Conservation (phyloP, 305 asterid species). For the Fraxinus angustifolia region DNA sequence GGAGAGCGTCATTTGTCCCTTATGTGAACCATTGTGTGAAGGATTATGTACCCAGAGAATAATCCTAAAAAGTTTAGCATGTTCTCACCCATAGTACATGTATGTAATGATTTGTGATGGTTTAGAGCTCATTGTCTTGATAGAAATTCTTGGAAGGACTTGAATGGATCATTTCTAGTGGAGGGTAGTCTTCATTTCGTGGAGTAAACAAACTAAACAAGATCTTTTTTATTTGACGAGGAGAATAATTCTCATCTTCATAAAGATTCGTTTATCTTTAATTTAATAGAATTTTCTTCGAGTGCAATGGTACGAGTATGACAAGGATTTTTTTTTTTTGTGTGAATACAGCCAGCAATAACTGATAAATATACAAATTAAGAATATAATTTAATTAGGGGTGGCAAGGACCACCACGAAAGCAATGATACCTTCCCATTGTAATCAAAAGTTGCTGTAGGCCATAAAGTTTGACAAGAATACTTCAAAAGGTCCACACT, state of each 20-base stretch:
- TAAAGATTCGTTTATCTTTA: not conserved
- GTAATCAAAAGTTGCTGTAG: conserved; percentile 14
- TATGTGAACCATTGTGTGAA: too few species aligned
- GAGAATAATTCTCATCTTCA: not conserved
- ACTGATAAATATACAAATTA: not conserved
- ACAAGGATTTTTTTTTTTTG: not conserved
- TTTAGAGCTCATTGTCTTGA: not conserved
- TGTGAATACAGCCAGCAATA: not conserved
- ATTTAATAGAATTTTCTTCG: not conserved
- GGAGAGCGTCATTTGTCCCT: too few species aligned
- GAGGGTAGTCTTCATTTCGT: not conserved
- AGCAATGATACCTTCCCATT: conserved; percentile 25
- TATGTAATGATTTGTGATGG: not conserved
- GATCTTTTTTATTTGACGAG: not conserved
- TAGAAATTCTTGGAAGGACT: not conserved
- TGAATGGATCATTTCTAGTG: not conserved
- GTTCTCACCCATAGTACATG: not conserved
- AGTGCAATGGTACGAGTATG: not conserved
- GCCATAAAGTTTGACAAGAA: conserved; percentile 8
- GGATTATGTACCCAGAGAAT: too few species aligned
- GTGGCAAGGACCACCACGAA: conserved; percentile 26
- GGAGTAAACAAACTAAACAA: not conserved
- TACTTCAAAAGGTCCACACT: not conserved
- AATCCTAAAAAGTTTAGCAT: too few species aligned
- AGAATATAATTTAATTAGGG: not conserved